Conservation (phyloP, 495 filamentous ascomycete genomes). For the Beverwykella pulmonaria region DNA sequence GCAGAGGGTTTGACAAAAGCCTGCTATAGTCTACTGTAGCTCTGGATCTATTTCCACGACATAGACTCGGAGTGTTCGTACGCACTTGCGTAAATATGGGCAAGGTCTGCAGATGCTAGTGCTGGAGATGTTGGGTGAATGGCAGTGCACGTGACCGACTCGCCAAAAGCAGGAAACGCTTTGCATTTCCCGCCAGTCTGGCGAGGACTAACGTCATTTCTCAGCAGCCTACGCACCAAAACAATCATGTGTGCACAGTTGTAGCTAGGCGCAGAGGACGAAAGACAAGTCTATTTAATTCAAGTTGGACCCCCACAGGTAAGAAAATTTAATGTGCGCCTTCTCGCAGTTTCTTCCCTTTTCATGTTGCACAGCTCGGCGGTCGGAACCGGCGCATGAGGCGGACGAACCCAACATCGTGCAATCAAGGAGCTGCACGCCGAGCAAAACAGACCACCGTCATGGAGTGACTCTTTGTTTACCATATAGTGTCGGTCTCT, state of each 20-base stretch:
- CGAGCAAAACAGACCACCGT: conserved; percentile 3
- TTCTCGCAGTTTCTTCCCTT: not conserved
- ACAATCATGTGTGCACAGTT: conserved; percentile 9
- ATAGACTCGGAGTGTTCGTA: too few species aligned
- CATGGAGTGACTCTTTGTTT: not conserved
- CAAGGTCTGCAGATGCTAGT: too few species aligned
- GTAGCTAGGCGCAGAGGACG: conserved; percentile 1
- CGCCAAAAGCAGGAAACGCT: not conserved
- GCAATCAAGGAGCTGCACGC: conserved; percentile 12
- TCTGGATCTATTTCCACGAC: too few species aligned
- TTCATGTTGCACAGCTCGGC: not conserved
- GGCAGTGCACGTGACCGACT: not conserved
- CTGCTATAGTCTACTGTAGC: too few species aligned
- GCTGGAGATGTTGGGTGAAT: too few species aligned
- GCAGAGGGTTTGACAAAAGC: too few species aligned
- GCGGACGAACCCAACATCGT: not conserved
- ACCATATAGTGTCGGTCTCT: not conserved
- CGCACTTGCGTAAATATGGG: too few species aligned
- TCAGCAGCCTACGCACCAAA: not conserved
- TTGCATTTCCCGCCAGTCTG: not conserved
- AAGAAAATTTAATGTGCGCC: not conserved
- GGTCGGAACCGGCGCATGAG: not conserved
- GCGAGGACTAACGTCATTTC: not conserved
- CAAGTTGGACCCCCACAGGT: not conserved
- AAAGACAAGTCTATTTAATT: not conserved